Base-by-base conservation (phyloP, 768 basidiomycete species). In the Chalciporus pseudorubinellus region DNA sequence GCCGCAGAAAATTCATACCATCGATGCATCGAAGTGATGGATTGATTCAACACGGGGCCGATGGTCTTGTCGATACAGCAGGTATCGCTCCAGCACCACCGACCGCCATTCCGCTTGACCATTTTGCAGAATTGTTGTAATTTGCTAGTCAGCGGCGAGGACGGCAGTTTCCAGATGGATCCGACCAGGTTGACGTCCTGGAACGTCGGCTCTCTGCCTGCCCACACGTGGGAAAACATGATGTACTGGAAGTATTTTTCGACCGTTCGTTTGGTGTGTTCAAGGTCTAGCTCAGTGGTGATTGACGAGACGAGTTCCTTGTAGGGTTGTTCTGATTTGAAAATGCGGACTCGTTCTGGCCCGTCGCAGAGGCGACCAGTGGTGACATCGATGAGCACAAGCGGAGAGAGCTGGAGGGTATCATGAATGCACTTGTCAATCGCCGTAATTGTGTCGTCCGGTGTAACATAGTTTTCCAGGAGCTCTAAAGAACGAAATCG, bases 1-100 rank as follows among this genome's bases (percentile, higher is more conserved):
- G 26, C n/a, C n/a, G n/a, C n/a, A n/a, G n/a, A n/a, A n/a, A n/a
- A n/a, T n/a, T n/a, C n/a, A n/a, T n/a, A 24, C 7, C 24, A 7
- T 24, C 24, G 24, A 24, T 24, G 24, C 24, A 24, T 24, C 4
- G 24, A 24, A 7, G 24, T 24, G 3, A 24, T 4, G 4, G 24
- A 24, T 7, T 24, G 24, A 24, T 24, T 24, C 24, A 24, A 7
- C 4, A 10, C 10, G 5, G 39, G 19, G 18, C 14, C 12, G 3
- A 12, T 19, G 8, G 18, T 39, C 39, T 39, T 39, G 39, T 39
- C 39, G 19, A 39, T 39, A 14, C 39, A 39, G 18, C 55, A 56
- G 5, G 55, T 56, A 11, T 53, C 55, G 14, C 43, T 48, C 55
- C 55, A 56, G n/a, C 51, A 51, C 55, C 51, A 56, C 8, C 51